Evolutionary conservation across 176 grass and related monocot species (phyloP), one percentile per base, ranked within the genome.

Genomic region (Ensete glaucum): DNA sequence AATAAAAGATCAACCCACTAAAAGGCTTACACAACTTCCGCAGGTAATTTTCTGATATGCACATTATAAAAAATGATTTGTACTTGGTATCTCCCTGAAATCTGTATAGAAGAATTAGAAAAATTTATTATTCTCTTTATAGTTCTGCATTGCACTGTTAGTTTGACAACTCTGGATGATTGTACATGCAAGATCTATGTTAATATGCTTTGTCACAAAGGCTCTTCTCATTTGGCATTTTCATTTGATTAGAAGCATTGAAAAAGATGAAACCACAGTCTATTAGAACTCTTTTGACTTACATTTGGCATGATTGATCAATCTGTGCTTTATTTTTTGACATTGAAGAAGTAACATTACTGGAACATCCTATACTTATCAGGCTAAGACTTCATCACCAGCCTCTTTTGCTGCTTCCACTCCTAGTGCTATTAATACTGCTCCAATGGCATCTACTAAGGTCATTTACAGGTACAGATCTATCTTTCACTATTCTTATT

Each of bases 401-500:
- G 11, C 62, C 14, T 22, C 77, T 73, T 75, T 79, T 2, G 76
- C 76, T 70, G 52, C 72, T 85, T 85, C 88, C 15, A n/a, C 83
- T 78, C 79, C 91, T 53, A 88, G 85, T 69, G 56, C 81, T 71
- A 48, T 11, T 29, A 78, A 85, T 87, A 77, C 85, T 85, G 69
- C 85, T 58, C 73, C 76, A 51, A 23, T 89, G 82, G 86, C 85
- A 29, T 67, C 90, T 78, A 78, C 84, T 76, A 99, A 94, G 87
- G 84, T 89, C 79, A 82, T 82, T 73, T 99, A 99, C 85, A 99
- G 95, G 95, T 99, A 91, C 62, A 54, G 26, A 51, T 73, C 50
- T 78, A 54, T 20, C 22, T 73, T 63, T 48, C 64, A 23, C 25
- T 65, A 55, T 50, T 57, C 70, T 24, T 64, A 25, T 26, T 21